These are phyloP conservation scores for Oryza officinalis DNA, from an alignment of 176 grass and related monocot genomes.

Conservation along the genomic window DNA sequence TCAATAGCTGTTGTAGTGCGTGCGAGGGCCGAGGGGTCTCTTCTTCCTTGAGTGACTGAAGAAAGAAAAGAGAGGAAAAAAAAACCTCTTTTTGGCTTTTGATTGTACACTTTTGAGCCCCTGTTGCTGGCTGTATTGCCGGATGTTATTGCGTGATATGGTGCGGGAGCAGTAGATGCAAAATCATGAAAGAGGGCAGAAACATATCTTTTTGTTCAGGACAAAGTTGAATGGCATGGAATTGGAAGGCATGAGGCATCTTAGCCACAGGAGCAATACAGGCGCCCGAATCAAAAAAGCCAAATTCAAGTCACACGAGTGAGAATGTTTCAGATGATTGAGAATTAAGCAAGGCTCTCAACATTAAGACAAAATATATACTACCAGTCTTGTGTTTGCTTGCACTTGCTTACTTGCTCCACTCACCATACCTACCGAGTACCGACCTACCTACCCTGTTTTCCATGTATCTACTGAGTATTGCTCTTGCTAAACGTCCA, in stretches of 20 bases:
- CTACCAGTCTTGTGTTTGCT: not conserved
- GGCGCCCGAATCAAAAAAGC: no score
- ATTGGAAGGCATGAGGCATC: not conserved
- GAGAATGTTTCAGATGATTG: not conserved
- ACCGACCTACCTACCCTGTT: not conserved
- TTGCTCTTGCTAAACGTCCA: not conserved
- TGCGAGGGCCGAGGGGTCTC: not conserved
- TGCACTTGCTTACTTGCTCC: not conserved
- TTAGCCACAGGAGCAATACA: not conserved
- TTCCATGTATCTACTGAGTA: not conserved
- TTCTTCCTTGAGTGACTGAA: not conserved
- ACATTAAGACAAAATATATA: not conserved
- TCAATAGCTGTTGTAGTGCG: not conserved
- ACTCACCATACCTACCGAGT: not conserved
- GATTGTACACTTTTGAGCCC: not conserved
- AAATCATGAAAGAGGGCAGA: not conserved
- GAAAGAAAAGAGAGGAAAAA: not conserved
- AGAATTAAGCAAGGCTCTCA: slow-evolving; percentile 8
- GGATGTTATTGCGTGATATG: not conserved
- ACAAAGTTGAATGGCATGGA: no score
- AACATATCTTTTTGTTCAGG: not conserved
- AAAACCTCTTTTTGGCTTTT: not conserved
- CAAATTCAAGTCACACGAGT: not conserved
- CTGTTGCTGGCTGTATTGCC: slow-evolving; percentile 19
- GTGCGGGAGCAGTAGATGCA: not conserved